These are phyloP conservation scores for Brettanomyces naardenensis DNA, from an alignment of 805 yeast genomes.

Conservation along the genomic window DNA sequence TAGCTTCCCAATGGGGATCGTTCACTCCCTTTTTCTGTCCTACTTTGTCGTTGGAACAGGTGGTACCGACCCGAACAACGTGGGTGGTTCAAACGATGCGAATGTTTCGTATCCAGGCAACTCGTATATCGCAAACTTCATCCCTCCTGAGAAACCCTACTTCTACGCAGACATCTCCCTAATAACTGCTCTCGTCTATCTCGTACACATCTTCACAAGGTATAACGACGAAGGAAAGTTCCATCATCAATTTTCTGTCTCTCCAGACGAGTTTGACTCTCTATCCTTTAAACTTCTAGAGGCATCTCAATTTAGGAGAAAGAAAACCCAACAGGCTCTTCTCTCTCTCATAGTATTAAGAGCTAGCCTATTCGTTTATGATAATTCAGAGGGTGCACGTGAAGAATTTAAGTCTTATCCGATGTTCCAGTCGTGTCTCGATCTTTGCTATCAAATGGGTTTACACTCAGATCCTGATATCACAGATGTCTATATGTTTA, in stretches of 20 bases:
- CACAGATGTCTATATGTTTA: constrained; percentile 1
- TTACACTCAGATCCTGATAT: constrained; percentile 4
- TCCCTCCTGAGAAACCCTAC: constrained; percentile 5
- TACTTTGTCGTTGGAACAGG: too few species aligned
- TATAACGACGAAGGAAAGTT: constrained; percentile 1
- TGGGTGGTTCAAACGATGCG: not conserved
- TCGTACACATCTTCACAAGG: constrained; percentile 5
- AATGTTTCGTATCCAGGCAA: not conserved
- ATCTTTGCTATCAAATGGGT: constrained; percentile 4
- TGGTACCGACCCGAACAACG: not conserved
- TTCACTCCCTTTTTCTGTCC: constrained; percentile 4
- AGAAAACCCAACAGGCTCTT: constrained; percentile 4
- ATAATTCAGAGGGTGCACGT: constrained; percentile 1
- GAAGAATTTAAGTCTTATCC: constrained; percentile 6
- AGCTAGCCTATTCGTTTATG: constrained; percentile 2
- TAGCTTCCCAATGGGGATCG: constrained; percentile 8
- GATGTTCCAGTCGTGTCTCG: constrained; percentile 5
- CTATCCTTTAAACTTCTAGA: constrained; percentile 8
- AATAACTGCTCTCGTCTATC: constrained; percentile 7
- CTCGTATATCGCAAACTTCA: constrained; percentile 1
- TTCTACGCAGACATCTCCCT: constrained; percentile 9
- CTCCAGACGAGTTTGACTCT: constrained; percentile 5
- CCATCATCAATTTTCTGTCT: not conserved
- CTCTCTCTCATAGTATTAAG: constrained; percentile 5
- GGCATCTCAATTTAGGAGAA: constrained; percentile 7